Base-by-base conservation (phyloP, 345 rosid genomes). In the Citrus australasica region DNA sequence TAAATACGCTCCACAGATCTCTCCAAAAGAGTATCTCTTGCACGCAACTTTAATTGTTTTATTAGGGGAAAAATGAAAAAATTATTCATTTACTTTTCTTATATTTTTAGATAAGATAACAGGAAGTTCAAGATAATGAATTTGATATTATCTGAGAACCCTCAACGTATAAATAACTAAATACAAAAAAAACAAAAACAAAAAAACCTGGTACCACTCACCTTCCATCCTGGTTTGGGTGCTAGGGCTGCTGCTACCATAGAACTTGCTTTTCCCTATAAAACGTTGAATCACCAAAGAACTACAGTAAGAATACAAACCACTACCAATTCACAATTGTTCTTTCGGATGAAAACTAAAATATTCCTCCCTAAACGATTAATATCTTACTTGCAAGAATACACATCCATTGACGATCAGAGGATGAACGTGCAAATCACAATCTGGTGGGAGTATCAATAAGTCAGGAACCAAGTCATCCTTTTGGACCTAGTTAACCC, bases 231-330 rank as follows among this genome's bases (percentile, higher is more conserved):
- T 35, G 94, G 88, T 79, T 90, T 80, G 35, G 99, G 99, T 87
- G 63, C 84, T 70, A 95, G 94, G 68, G 89, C 90, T 28, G 92
- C 88, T 67, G 97, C 98, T 74, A 90, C 98, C 99, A 95, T 91
- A 67, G 96, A 89, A 84, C 99, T 95, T 85, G 94, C 98, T 82
- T 92, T 95, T 58, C 99, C 99, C 99, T 95, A 79, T 55, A 67
- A 76, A 75, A 69, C 4, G 27, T 60, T 68, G 73, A 30, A 40
- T 71, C 75, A 73, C 53, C 19, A 65, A 63, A 65, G 56, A 61
- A 55, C 25, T 28, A 58, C 16, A 53, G 30, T 61, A 25, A 76
- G 33, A 48, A 16, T 13, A 13, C 66, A 78, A 40, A 5, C 4
- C 27, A 40, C 46, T 38, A 35, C 38, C 9, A 48, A 72, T 51